Evolutionary conservation across 2,329 filamentous ascomycete species (phyloP).

Genomic region (Thelonectria olida): DNA sequence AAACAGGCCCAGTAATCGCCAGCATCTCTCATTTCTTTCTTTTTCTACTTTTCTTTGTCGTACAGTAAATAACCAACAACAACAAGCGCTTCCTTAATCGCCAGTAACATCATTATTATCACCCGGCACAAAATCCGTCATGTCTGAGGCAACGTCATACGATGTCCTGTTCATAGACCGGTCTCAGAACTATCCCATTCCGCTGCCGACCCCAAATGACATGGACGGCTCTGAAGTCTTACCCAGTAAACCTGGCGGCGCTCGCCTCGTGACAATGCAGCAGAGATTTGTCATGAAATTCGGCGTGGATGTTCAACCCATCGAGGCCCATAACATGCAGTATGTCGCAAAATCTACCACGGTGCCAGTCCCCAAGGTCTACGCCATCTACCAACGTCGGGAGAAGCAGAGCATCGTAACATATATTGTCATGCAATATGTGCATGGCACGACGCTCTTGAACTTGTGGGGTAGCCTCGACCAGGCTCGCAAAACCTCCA

Average conservation of each 20-base stretch:
- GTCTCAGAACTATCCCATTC: not conserved
- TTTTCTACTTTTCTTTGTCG: no score
- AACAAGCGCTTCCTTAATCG: no score
- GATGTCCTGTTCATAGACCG: constrained; percentile 17
- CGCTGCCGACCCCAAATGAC: constrained; percentile 24
- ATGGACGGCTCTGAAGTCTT: constrained; percentile 12
- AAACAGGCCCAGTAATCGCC: no score
- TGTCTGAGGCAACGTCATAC: constrained; percentile 8
- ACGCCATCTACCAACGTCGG: constrained; percentile 30
- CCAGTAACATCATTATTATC: no score
- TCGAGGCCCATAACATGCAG: constrained; percentile 34
- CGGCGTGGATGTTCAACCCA: constrained; percentile 16
- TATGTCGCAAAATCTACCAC: constrained; percentile 27
- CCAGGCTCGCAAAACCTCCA: constrained; percentile 6
- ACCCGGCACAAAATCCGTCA: constrained; percentile 4
- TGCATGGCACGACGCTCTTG: constrained; percentile 20
- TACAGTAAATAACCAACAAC: no score
- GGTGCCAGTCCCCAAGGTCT: constrained; percentile 32
- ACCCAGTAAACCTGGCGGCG: not conserved
- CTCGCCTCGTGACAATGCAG: constrained; percentile 10
- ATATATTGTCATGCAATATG: constrained; percentile 33
- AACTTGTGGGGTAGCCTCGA: constrained; percentile 6
- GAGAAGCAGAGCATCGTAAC: constrained; percentile 9
- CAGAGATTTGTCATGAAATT: constrained; percentile 27
- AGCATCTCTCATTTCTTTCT: no score